A percentile compares a stretch with the other conserved stretches of the same genome.
phyloP scores from a whole-genome alignment of 768 basidiomycete species.

The Leccinum obscurum region DNA sequence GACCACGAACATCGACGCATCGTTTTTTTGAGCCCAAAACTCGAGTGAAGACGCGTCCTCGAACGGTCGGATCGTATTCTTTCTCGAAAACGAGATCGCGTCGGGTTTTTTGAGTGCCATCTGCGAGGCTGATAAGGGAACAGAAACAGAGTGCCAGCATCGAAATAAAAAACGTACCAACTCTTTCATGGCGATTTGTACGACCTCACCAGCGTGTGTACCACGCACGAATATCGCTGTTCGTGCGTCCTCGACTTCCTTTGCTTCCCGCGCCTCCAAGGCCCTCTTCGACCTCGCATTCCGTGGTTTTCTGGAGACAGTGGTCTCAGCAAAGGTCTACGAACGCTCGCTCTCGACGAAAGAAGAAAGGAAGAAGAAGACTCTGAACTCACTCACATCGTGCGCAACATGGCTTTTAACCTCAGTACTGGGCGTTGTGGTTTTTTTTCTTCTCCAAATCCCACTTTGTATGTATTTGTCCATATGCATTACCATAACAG shows the following conservation, averaged over 20 bases:
- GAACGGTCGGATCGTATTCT: constrained; percentile 89
- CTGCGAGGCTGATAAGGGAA: constrained; percentile 38
- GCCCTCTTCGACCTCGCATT: constrained; percentile 95
- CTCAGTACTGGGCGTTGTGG: not conserved
- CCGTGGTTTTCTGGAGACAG: constrained; percentile 74
- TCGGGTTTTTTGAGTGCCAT: constrained; percentile 93
- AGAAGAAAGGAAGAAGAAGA: not conserved
- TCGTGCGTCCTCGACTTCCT: constrained; percentile 85
- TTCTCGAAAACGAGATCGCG: constrained; percentile 91
- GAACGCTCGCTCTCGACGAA: not conserved
- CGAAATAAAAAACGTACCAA: constrained; percentile 53
- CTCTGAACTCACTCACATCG: constrained; percentile 26
- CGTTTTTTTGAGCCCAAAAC: constrained; percentile 94
- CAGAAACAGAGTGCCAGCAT: not conserved
- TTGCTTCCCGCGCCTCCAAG: constrained; percentile 81
- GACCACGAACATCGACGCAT: constrained; percentile 86
- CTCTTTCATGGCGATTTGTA: constrained; percentile 84
- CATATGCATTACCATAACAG: not conserved
- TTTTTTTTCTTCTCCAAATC: not conserved
- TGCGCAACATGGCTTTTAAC: constrained; percentile 25
- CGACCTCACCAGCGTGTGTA: constrained; percentile 77
- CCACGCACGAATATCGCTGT: constrained; percentile 91
- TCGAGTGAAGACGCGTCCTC: constrained; percentile 79
- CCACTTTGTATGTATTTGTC: not conserved
- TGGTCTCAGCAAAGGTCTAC: not conserved